Base-by-base conservation (phyloP, 2,329 filamentous ascomycete species). In the Calonectria pauciramosa region DNA sequence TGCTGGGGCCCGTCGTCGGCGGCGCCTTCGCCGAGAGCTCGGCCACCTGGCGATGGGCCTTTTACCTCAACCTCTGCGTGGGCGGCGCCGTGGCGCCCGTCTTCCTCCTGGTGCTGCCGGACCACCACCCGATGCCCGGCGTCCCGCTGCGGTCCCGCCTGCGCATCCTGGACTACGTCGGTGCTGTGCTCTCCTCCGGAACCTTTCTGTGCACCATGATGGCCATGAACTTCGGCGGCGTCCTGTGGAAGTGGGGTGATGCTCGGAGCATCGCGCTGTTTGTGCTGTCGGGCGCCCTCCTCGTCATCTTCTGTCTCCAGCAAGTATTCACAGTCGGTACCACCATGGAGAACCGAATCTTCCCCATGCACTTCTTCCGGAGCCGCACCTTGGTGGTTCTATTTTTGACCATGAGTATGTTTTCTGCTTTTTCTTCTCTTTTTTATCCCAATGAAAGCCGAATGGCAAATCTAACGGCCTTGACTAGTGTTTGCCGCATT, bases 21-120 rank as follows among this genome's bases (percentile, higher is more conserved):
- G 86, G 87, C 28, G 85, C 82, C 0, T 87, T 88, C 63, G 80
- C 83, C 6, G 85, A 85, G 36, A 82, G 77, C 7, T 73, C 77
- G 4, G 86, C 83, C 1, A 82, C 81, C 0, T 88, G 86, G 86
- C 73, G 63, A 34, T 66, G 85, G 85, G 73, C 56, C 34, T 84
- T 75, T 26, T 78, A 81, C 18, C 89, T 92, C 82, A 91, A 91
- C 75, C 83, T 91, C 0, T 81, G 88, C 32, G 86, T 88, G 7
- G 89, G 82, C 3, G 86, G 78, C 26, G 79, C 85, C 30, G 79
- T 80, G 18, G 76, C 83, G 0, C 83, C 84, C 0, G 77, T 74
- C 1, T 85, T 79, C 64, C 2, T 85, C 41, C 81, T 82, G n/a
- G 56, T 80, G 2, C 59, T 86, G 9, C 84, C 83, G 1, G 59